Percentiles rank a stretch among this genome's conserved stretches.
These are phyloP conservation scores for Talaromyces sp. DNA, from an alignment of 2,329 filamentous ascomycete genomes.

Conservation along the genomic window DNA sequence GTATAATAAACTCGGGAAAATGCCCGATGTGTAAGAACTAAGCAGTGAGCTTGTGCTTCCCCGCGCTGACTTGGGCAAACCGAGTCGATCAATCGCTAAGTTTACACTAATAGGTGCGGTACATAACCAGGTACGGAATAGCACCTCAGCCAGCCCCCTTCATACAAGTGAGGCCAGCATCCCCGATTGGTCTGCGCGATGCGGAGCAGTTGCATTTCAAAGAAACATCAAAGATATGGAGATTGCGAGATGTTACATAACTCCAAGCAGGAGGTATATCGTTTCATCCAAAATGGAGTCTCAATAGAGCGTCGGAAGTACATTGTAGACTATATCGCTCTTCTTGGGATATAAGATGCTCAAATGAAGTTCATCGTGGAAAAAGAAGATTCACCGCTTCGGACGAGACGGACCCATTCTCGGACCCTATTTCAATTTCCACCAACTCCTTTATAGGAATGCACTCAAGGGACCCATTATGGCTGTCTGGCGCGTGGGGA, in stretches of 20 bases:
- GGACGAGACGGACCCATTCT: background rate
- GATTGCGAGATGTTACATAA: background rate
- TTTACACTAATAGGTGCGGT: background rate
- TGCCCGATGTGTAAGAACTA: background rate
- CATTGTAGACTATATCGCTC: too few relatives aligned
- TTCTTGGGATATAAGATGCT: background rate
- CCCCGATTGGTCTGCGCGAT: background rate
- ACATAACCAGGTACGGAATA: background rate
- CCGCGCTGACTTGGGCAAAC: background rate
- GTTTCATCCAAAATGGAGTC: background rate
- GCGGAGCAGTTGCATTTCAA: background rate
- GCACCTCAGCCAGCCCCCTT: background rate
- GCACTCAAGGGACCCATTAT: background rate
- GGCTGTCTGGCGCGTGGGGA: background rate
- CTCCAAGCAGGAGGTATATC: too few relatives aligned
- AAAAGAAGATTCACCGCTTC: background rate
- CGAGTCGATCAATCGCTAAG: background rate
- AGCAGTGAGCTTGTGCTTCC: background rate
- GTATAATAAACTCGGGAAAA: background rate
- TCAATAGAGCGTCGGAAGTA: background rate
- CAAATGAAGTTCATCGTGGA: background rate
- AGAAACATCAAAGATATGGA: too few relatives aligned
- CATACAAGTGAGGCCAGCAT: background rate
- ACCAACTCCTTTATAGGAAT: background rate
- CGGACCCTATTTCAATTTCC: conserved; percentile 1